phyloP scores from a whole-genome alignment of 306 rosid genomes.

The Inga laurina region DNA sequence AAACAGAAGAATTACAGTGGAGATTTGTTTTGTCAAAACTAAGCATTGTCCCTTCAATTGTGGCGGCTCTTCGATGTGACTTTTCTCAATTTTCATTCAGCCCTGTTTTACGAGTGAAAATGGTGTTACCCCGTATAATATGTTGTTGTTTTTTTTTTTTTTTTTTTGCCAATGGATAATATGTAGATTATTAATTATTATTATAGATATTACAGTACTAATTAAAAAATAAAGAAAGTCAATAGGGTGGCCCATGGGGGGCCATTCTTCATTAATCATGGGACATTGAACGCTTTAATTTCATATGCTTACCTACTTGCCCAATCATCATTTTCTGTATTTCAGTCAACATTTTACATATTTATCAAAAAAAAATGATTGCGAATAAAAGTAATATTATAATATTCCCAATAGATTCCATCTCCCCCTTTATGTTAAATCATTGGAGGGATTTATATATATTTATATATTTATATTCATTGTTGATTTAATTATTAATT shows the following conservation, averaged over 20 bases:
- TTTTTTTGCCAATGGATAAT: too few species aligned
- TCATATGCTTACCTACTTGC: not conserved
- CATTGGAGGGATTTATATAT: too few species aligned
- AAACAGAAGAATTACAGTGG: not conserved
- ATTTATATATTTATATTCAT: too few species aligned
- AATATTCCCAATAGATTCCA: conserved; percentile 3
- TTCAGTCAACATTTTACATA: not conserved
- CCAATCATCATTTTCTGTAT: not conserved
- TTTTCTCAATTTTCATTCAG: not conserved
- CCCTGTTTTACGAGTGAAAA: not conserved
- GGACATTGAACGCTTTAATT: not conserved
- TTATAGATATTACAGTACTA: too few species aligned
- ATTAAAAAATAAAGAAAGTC: not conserved
- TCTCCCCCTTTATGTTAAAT: not conserved
- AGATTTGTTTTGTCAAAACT: too few species aligned
- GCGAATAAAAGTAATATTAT: not conserved
- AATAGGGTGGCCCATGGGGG: not conserved
- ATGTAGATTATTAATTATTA: too few species aligned
- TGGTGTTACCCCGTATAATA: too few species aligned
- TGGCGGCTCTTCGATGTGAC: too few species aligned
- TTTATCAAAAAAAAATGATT: not conserved
- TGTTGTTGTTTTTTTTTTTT: too few species aligned
- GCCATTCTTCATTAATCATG: not conserved
- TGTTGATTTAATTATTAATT: too few species aligned
- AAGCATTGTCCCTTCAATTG: too few species aligned